Percentiles rank a stretch among this genome's conserved stretches.
Evolutionary conservation across 108 stramenopile genomes (phyloP).

Genomic region (Seminavis robusta): DNA sequence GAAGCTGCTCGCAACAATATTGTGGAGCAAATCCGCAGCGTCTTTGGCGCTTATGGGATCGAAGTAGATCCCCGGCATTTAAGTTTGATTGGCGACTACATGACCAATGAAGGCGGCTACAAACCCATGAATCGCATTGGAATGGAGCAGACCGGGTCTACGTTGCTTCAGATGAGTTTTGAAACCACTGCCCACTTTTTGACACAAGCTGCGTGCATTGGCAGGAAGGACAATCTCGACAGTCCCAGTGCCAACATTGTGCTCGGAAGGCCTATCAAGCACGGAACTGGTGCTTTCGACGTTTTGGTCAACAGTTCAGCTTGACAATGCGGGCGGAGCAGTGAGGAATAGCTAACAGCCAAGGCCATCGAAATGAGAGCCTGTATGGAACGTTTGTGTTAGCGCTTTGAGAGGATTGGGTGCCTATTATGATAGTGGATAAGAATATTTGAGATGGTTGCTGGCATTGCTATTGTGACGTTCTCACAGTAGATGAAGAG

Average conservation of each 20-base stretch:
- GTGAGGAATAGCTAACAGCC: too few relatives aligned
- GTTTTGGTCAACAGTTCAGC: constrained; percentile 23
- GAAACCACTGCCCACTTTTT: constrained; percentile 97
- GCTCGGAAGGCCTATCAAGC: constrained; percentile 84
- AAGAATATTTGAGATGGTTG: too few relatives aligned
- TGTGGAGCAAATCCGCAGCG: constrained; percentile 93
- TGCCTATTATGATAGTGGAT: too few relatives aligned
- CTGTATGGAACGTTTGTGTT: too few relatives aligned
- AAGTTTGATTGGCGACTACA: constrained; percentile 96
- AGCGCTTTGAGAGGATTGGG: too few relatives aligned
- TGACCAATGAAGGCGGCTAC: constrained; percentile 97
- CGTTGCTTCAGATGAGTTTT: constrained; percentile 98
- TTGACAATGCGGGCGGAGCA: too few relatives aligned
- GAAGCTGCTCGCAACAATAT: constrained; percentile 95
- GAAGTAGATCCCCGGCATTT: constrained; percentile 96
- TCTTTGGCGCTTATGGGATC: constrained; percentile 99
- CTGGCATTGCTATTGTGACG: too few relatives aligned
- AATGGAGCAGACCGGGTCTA: constrained; percentile 86
- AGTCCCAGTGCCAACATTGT: constrained; percentile 94
- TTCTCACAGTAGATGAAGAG: too few relatives aligned
- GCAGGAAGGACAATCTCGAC: constrained; percentile 64
- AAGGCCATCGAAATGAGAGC: too few relatives aligned
- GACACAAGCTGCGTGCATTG: constrained; percentile 84
- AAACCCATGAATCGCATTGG: constrained; percentile 95
- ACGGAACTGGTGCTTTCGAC: constrained; percentile 94